phyloP scores from a whole-genome alignment of 805 yeast genomes.

The Saccharomyces jurei region DNA sequence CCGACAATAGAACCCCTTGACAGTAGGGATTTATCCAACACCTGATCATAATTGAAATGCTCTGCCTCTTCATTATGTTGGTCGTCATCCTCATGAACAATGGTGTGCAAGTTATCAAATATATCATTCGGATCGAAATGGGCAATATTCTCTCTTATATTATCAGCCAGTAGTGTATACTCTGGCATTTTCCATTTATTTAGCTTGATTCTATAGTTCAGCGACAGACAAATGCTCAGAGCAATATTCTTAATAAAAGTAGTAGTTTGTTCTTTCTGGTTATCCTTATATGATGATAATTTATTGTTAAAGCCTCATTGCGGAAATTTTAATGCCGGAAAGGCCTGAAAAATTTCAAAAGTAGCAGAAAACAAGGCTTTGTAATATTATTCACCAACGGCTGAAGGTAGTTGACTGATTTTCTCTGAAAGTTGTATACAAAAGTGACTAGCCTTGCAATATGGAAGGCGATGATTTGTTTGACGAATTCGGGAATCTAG shows the following conservation, averaged over 20 bases:
- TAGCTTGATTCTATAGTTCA: not conserved
- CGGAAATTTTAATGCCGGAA: not conserved
- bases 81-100: constrained; percentile 34
- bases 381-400: not conserved
- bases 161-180: constrained; percentile 17
- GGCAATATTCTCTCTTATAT: constrained; percentile 18
- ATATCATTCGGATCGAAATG: constrained; percentile 18
- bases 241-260: not conserved
- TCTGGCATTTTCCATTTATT: constrained; percentile 13
- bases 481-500: constrained; percentile 52
- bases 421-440: not conserved
- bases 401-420: not conserved
- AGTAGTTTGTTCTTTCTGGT: not conserved
- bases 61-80: constrained; percentile 43
- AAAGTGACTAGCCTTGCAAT: not conserved
- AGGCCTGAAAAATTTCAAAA: not conserved
- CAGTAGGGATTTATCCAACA: constrained; percentile 51
- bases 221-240: not conserved
- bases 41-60: constrained; percentile 68
- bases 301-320: not conserved
- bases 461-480: constrained; percentile 57
- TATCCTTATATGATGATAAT: not conserved
- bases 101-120: constrained; percentile 25
- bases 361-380: not conserved
- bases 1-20: constrained; percentile 68